Base-by-base conservation (phyloP, 306 rosid genomes). In the Canavalia ensiformis region DNA sequence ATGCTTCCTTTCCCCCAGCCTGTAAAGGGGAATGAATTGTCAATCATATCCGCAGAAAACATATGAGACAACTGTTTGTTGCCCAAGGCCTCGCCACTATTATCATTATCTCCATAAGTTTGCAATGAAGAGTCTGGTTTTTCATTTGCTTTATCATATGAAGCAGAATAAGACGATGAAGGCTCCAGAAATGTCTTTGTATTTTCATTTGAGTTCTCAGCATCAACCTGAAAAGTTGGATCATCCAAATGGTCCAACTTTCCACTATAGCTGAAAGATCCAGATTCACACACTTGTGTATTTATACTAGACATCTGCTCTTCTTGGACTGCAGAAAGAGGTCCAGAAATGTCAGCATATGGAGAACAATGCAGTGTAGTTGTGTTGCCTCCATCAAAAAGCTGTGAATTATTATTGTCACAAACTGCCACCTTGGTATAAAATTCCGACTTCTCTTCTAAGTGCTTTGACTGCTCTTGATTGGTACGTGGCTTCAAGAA, bases 1-100 rank as follows among this genome's bases (percentile, higher is more conserved):
- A 60, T 80, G 39, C 75, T 55, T 75, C 89, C 87, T 81, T 88
- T 90, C 46, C 68, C 87, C 93, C 89, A 81, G 70, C 84, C 83
- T 8, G 86, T 72, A 79, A 79, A 77, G 46, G 86, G 84, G 78
- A 66, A 66, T 31, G 89, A 52, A 69, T 75, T 83, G 59, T 86
- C 89, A 72, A 74, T 79, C 84, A 89, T 56, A 76, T 86, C 89
- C 41, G 74, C 72, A 18, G 90, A 83, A 75, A 89, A 74, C 77
- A 47, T 34, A 63, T 29, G 83, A 78, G 84, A 56, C 10, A 82
- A 33, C 54, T 87, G 78, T 51, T 85, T 86, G 86, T 75, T 77
- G 65, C 81, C 73, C 62, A 79, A 68, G 46, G 81, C 76, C 58
- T 45, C 82, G 74, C 60, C 84, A 74, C 69, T 50, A 30, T 54